A percentile compares a stretch with the other conserved stretches of the same genome.
Evolutionary conservation across 306 rosid species (phyloP).

Genomic region (Medicago lupulina): DNA sequence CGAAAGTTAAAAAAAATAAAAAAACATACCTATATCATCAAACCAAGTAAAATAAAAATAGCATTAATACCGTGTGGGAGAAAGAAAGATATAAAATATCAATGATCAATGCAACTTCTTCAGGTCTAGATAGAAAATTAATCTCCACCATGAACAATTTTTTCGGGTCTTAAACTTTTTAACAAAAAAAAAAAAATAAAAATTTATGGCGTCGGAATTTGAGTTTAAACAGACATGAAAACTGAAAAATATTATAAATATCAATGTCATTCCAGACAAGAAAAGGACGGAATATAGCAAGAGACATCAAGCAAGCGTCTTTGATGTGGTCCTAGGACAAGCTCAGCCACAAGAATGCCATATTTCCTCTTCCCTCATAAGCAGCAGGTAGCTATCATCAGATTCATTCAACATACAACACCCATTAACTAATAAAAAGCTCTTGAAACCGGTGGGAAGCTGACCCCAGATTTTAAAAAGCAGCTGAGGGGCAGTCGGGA

Average conservation of each 20-base stretch:
- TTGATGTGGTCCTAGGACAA: slow-evolving; percentile 25
- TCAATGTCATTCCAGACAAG: slow-evolving; percentile 27
- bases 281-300: slow-evolving; percentile 7
- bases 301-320: slow-evolving; percentile 29
- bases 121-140: slow-evolving; percentile 10
- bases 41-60: neutral
- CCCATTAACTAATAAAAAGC: slow-evolving; percentile 32
- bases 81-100: neutral
- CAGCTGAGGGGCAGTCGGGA: slow-evolving; percentile 61
- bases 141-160: slow-evolving; percentile 16
- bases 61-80: neutral
- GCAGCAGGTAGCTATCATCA: slow-evolving; percentile 38
- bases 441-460: slow-evolving; percentile 39
- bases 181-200: neutral
- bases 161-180: slow-evolving; percentile 8
- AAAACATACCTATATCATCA: slow-evolving; percentile 3
- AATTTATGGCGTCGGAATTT: slow-evolving; percentile 6
- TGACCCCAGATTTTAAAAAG: slow-evolving; percentile 65
- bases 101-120: slow-evolving; percentile 32
- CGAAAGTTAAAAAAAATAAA: neutral
- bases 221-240: slow-evolving; percentile 23
- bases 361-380: slow-evolving; percentile 28
- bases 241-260: slow-evolving; percentile 31
- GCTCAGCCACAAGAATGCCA: slow-evolving; percentile 36
- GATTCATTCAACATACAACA: slow-evolving; percentile 45